A percentile compares a stretch with the other conserved stretches of the same genome.
Conservation (phyloP, 2,329 filamentous ascomycete genomes). For the Epichloe sylvatica region DNA sequence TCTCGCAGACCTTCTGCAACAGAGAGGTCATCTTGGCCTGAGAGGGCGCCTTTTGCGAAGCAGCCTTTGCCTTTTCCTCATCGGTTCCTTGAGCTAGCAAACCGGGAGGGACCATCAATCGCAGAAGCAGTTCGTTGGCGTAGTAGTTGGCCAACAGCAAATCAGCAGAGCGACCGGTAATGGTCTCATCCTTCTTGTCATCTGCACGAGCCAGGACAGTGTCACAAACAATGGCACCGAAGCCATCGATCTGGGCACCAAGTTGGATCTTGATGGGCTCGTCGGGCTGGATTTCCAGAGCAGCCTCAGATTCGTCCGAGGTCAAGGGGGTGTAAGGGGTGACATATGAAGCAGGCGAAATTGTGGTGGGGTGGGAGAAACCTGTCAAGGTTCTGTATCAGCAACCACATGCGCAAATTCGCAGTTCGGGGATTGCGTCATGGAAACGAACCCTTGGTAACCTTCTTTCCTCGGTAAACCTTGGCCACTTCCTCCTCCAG, state of each 20-base stretch:
- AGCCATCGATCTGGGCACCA: constrained; percentile 96
- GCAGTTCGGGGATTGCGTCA: background rate
- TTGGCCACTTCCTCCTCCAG: constrained; percentile 86
- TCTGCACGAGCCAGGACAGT: constrained; percentile 60
- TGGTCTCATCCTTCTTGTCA: constrained; percentile 45
- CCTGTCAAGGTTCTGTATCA: constrained; percentile 32
- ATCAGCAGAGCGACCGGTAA: constrained; percentile 71
- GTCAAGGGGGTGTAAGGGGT: constrained; percentile 92
- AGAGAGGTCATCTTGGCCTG: constrained; percentile 78
- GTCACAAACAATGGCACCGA: constrained; percentile 91
- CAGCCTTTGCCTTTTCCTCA: constrained; percentile 89
- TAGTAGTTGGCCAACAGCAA: constrained; percentile 84
- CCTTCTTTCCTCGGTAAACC: constrained; percentile 98
- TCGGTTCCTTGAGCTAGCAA: constrained; percentile 70
- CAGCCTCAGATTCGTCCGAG: constrained; percentile 75
- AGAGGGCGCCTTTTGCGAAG: constrained; percentile 65
- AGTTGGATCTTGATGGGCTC: constrained; percentile 96
- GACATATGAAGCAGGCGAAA: constrained; percentile 86
- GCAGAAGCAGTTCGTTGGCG: constrained; percentile 85
- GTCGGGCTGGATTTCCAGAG: constrained; percentile 61
- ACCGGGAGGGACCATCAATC: constrained; percentile 84
- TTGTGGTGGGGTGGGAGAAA: constrained; percentile 84
- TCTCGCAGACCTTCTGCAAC: constrained; percentile 81
- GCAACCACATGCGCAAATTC: background rate
- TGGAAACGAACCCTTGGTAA: constrained; percentile 59